phyloP scores from a whole-genome alignment of 2,329 filamentous ascomycete genomes.

The Apiospora saccharicola region DNA sequence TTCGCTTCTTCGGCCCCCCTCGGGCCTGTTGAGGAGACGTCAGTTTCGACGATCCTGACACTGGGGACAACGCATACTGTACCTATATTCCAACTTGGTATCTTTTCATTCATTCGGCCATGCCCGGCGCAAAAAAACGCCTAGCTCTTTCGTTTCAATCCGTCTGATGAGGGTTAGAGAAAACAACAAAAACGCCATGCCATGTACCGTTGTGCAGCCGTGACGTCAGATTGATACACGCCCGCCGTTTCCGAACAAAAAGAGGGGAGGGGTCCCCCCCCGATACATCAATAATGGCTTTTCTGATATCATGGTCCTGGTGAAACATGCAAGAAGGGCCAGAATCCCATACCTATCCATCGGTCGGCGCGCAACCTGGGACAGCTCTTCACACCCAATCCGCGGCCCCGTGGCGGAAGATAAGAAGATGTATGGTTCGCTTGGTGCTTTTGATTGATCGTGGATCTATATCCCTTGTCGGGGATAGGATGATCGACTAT shows the following conservation, averaged over 20 bases:
- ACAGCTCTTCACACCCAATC: neutral
- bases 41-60: neutral
- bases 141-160: neutral
- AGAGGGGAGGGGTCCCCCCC: neutral
- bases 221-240: constrained; percentile 2
- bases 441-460: neutral
- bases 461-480: neutral
- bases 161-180: neutral
- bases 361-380: neutral
- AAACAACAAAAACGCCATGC: neutral
- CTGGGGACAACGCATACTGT: constrained; percentile 13
- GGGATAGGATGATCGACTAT: neutral
- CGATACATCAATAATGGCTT: neutral
- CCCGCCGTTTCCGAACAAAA: constrained; percentile 12
- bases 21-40: constrained; percentile 17
- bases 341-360: neutral
- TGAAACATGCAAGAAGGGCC: constrained; percentile 7
- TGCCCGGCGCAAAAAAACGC: neutral
- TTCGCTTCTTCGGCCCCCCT: neutral
- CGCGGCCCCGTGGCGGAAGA: constrained; percentile 11
- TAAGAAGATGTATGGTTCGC: constrained; percentile 8
- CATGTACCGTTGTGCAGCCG: constrained; percentile 1
- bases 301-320: constrained; percentile 4
- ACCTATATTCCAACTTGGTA: neutral
- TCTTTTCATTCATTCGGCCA: neutral